Evolutionary conservation across 23 red algal species (phyloP).

Genomic region (Gracilaria gracilis): DNA sequence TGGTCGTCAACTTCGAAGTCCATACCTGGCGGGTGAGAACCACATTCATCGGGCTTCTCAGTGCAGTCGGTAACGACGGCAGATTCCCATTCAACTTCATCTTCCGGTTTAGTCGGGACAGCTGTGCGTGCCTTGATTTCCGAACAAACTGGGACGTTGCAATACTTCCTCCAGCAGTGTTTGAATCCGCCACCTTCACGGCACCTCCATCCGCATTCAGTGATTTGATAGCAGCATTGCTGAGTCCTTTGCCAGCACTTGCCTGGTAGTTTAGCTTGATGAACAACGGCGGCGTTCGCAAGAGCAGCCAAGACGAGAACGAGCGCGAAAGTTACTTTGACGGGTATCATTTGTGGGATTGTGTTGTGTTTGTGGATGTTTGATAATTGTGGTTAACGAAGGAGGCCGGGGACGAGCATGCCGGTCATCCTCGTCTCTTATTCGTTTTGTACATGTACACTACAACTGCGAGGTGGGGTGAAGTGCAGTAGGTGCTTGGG

Average conservation of each 20-base stretch:
- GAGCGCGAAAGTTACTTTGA: not conserved
- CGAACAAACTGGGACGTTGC: constrained; percentile 11
- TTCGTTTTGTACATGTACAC: not conserved
- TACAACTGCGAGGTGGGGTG: not conserved
- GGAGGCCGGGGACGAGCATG: not conserved
- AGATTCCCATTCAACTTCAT: not conserved
- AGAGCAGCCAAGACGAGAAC: not conserved
- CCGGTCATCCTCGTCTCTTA: not conserved
- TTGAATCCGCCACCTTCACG: constrained; percentile 29
- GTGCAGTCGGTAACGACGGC: constrained; percentile 18
- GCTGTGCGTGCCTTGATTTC: constrained; percentile 36
- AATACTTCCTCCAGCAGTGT: constrained; percentile 46
- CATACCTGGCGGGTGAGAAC: constrained; percentile 7
- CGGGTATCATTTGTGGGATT: not conserved
- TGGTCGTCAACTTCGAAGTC: constrained; percentile 14
- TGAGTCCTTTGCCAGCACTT: constrained; percentile 27
- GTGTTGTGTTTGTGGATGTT: not conserved
- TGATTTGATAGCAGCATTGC: constrained; percentile 25
- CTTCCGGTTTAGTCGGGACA: constrained; percentile 13
- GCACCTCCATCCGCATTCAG: constrained; percentile 37
- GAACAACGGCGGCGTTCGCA: not conserved
- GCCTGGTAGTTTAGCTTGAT: not conserved
- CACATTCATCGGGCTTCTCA: constrained; percentile 26
- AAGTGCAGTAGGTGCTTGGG: not conserved
- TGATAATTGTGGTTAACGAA: not conserved